phyloP scores from a whole-genome alignment of 768 basidiomycete genomes.

The Suillus decipiens region DNA sequence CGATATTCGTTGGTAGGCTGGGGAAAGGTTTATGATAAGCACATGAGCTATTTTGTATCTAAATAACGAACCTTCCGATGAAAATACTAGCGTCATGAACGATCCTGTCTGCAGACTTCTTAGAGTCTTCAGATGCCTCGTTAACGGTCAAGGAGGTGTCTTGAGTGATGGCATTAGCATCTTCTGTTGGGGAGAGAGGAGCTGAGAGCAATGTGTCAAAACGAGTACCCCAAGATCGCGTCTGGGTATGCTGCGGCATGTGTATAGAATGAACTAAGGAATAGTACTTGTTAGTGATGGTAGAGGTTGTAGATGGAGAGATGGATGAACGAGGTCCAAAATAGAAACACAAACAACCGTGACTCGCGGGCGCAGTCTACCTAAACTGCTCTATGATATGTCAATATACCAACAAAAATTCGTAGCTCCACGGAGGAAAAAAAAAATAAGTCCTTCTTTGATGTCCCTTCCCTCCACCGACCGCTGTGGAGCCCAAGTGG shows the following conservation, averaged over 20 bases:
- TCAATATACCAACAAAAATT: not conserved
- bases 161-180: constrained; percentile 18
- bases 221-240: constrained; percentile 70
- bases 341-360: not conserved
- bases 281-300: constrained; percentile 17
- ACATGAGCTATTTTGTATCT: not conserved
- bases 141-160: constrained; percentile 11
- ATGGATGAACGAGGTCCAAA: not conserved
- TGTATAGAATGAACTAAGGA: constrained; percentile 21
- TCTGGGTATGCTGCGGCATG: constrained; percentile 48
- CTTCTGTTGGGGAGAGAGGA: constrained; percentile 42
- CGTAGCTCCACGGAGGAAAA: not conserved
- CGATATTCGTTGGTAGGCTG: constrained; percentile 72
- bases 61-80: constrained; percentile 68
- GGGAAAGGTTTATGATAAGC: constrained; percentile 16
- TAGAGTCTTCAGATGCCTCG: constrained; percentile 22
- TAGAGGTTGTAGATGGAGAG: not conserved
- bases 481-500: not conserved
- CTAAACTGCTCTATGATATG: constrained; percentile 3
- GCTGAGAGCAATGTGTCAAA: constrained; percentile 64
- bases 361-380: not conserved
- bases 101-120: constrained; percentile 45
- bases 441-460: not conserved
- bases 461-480: not conserved
- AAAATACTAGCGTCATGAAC: constrained; percentile 82